Conservation (phyloP, 805 yeast species). For the Brettanomyces nanus region DNA sequence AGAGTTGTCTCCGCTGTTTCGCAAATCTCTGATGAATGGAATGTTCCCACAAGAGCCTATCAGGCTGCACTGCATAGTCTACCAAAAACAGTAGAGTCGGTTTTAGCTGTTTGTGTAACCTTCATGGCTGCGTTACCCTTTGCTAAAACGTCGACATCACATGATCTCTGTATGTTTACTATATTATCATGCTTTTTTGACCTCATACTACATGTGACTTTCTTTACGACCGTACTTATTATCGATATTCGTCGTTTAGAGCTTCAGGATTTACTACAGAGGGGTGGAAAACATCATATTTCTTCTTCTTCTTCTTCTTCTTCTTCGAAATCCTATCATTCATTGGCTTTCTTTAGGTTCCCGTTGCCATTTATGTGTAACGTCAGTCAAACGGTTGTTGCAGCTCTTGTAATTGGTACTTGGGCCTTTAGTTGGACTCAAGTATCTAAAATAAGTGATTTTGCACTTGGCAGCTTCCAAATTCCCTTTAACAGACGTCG, state of each 20-base stretch:
- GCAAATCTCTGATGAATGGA: constrained; percentile 32
- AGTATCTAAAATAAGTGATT: not conserved
- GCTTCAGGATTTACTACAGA: constrained; percentile 42
- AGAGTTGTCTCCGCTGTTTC: constrained; percentile 34
- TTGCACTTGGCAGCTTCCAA: not conserved
- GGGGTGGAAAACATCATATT: not conserved
- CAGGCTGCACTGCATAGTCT: constrained; percentile 30
- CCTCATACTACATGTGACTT: constrained; percentile 54
- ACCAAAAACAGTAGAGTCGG: constrained; percentile 27
- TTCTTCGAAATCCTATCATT: not conserved
- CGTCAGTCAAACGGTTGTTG: not conserved
- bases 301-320: not conserved
- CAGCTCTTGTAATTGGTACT: not conserved
- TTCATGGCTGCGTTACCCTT: constrained; percentile 21
- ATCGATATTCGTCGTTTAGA: constrained; percentile 62
- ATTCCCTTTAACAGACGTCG: not conserved
- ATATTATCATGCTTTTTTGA: constrained; percentile 45
- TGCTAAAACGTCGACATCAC: constrained; percentile 19
- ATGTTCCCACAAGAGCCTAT: constrained; percentile 31
- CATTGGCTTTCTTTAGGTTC: not conserved
- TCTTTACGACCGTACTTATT: constrained; percentile 54
- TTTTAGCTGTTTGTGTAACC: constrained; percentile 20
- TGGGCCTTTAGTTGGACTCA: not conserved
- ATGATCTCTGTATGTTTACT: constrained; percentile 38
- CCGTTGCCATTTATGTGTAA: not conserved